Conservation (phyloP, 2,329 filamentous ascomycete species). For the Talaromyces sp. region DNA sequence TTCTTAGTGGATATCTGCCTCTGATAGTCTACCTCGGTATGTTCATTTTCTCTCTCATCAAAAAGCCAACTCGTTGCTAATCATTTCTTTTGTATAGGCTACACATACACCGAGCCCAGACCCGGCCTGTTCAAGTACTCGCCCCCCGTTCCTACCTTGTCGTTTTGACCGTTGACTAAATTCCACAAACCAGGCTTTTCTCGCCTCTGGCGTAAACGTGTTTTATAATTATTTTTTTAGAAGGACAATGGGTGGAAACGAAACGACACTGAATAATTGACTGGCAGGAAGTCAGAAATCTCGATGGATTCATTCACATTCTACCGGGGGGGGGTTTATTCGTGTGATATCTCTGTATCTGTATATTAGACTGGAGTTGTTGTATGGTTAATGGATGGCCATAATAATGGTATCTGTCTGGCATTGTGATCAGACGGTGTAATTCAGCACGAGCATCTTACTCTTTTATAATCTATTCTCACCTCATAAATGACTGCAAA, state of each 20-base stretch:
- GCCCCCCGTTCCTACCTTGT: conserved; percentile 22
- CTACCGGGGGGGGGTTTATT: neutral
- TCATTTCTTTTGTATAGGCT: conserved; percentile 53
- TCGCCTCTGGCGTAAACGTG: conserved; percentile 37
- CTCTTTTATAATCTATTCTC: neutral
- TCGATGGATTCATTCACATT: neutral
- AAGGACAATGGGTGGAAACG: neutral
- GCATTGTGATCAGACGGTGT: neutral
- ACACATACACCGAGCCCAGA: conserved; percentile 88
- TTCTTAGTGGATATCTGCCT: conserved; percentile 80
- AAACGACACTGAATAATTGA: neutral
- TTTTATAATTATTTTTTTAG: neutral
- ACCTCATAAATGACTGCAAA: neutral
- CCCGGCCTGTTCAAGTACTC: conserved; percentile 70
- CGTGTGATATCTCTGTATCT: neutral
- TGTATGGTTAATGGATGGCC: neutral
- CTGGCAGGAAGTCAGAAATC: neutral
- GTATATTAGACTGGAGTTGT: conserved; percentile 4
- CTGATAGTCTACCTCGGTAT: conserved; percentile 94
- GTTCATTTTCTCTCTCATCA: conserved; percentile 16
- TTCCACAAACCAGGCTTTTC: conserved; percentile 29
- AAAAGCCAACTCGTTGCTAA: conserved; percentile 4
- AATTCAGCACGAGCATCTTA: neutral
- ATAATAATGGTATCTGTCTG: neutral
- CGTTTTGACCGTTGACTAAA: conserved; percentile 14